These are phyloP conservation scores for Beverwykella pulmonaria DNA, from an alignment of 495 filamentous ascomycete species.

Conservation along the genomic window DNA sequence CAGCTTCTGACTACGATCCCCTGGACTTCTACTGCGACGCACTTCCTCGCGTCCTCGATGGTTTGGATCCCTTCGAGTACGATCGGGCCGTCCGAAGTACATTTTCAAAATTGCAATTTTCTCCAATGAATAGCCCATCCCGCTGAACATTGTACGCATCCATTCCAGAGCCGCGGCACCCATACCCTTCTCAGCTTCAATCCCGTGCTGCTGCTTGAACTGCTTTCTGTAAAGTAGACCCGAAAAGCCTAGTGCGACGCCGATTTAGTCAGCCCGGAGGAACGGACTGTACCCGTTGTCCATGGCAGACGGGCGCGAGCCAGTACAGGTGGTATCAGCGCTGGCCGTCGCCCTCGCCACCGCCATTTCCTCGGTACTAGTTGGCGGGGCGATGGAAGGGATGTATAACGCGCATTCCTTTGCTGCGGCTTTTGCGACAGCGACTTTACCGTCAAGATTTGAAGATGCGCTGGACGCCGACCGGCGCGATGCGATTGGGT, in stretches of 20 bases:
- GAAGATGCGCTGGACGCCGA: no score
- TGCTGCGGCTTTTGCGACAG: no score
- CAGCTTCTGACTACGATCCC: constrained; percentile 50
- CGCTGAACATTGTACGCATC: constrained; percentile 55
- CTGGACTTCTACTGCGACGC: constrained; percentile 43
- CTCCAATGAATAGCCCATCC: constrained; percentile 60
- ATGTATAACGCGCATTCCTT: no score
- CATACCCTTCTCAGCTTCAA: constrained; percentile 55
- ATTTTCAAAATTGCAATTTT: constrained; percentile 47
- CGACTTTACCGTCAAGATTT: no score
- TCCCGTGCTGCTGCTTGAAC: constrained; percentile 53
- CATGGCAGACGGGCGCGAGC: constrained; percentile 66
- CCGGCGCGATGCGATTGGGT: no score
- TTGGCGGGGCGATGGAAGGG: no score
- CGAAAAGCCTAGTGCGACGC: constrained; percentile 41
- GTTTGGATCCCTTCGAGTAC: constrained; percentile 53
- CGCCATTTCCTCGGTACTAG: no score
- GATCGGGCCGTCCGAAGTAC: constrained; percentile 48
- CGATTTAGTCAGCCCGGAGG: constrained; percentile 48
- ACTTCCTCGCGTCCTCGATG: constrained; percentile 41
- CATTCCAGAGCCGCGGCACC: constrained; percentile 52
- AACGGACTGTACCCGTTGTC: constrained; percentile 64
- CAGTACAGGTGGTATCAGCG: constrained; percentile 4
- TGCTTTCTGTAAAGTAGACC: constrained; percentile 66
- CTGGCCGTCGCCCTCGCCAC: no score